A percentile compares a stretch with the other conserved stretches of the same genome.
Conservation (phyloP, 768 basidiomycete species). For the Amanita phalloides region DNA sequence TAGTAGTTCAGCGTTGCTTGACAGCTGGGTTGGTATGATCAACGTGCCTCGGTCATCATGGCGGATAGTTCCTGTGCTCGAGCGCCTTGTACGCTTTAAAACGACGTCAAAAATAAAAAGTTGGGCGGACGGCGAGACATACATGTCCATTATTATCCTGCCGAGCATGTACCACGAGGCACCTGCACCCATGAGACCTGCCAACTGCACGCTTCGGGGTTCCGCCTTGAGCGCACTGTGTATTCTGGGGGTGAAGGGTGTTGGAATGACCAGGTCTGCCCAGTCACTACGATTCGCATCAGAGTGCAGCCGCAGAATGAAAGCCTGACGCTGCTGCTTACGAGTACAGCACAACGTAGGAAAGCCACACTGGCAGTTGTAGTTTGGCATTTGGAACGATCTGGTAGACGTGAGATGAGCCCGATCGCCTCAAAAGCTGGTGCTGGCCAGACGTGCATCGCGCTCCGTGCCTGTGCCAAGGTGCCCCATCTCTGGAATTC, state of each 20-base stretch:
- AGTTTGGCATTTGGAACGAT: slow-evolving; percentile 69
- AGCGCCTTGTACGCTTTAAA: slow-evolving; percentile 59
- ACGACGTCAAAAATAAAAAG: not conserved
- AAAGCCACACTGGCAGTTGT: slow-evolving; percentile 87
- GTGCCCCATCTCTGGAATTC: slow-evolving; percentile 80
- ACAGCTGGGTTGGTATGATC: not conserved
- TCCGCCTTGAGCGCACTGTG: slow-evolving; percentile 86
- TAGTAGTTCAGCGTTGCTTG: slow-evolving; percentile 4
- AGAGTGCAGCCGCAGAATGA: not conserved
- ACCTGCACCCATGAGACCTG: slow-evolving; percentile 76
- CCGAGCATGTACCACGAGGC: slow-evolving; percentile 93
- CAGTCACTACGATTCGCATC: slow-evolving; percentile 49
- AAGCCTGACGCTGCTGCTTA: slow-evolving; percentile 18
- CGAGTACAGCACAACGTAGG: slow-evolving; percentile 78
- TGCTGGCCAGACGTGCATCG: slow-evolving; percentile 46
- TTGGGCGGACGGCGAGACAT: slow-evolving; percentile 7
- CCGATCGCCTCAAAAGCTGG: not conserved
- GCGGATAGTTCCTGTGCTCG: slow-evolving; percentile 64
- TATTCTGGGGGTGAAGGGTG: slow-evolving; percentile 67
- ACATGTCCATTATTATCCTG: slow-evolving; percentile 79
- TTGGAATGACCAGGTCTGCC: slow-evolving; percentile 80
- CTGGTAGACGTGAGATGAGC: slow-evolving; percentile 26
- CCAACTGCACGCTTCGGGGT: slow-evolving; percentile 72
- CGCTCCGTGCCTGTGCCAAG: slow-evolving; percentile 78
- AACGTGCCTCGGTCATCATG: slow-evolving; percentile 54